Evolutionary conservation across 176 grass and related monocot genomes (phyloP).

Genomic region (Themeda triandra): DNA sequence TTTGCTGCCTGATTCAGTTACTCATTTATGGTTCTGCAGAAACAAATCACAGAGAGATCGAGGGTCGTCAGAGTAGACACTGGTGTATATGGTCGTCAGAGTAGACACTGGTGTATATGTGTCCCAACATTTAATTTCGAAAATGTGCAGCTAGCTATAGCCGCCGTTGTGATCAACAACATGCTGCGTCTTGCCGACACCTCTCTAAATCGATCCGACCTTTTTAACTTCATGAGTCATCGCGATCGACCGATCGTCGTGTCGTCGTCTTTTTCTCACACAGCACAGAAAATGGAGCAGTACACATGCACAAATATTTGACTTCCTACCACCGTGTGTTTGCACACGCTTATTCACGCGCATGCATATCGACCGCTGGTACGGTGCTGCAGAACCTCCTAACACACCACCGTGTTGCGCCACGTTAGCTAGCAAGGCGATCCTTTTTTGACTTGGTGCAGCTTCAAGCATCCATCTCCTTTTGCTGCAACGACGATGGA

Average conservation of each 20-base stretch:
- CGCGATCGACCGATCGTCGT: not conserved
- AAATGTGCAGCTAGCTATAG: not conserved
- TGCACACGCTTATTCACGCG: not conserved
- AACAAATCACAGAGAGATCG: not conserved
- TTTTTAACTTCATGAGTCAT: not conserved
- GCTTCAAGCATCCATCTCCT: not conserved
- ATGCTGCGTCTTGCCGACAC: not conserved
- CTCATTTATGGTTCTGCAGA: not conserved
- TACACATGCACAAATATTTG: not conserved
- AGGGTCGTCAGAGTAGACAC: no score
- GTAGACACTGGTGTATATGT: not conserved
- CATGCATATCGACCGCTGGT: no score
- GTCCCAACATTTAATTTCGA: not conserved
- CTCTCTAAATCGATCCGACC: not conserved
- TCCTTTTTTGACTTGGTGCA: not conserved
- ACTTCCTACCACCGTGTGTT: not conserved
- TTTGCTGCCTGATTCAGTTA: not conserved
- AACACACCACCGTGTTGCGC: not conserved
- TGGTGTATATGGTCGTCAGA: no score
- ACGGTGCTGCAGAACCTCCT: not conserved
- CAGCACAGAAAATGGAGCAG: not conserved
- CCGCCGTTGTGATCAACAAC: not conserved
- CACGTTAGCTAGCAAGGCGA: not conserved
- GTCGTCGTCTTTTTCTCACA: not conserved
- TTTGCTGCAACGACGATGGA: not conserved